Evolutionary conservation across 108 stramenopile genomes (phyloP).

Genomic region (Stephanodiscus minutulus): DNA sequence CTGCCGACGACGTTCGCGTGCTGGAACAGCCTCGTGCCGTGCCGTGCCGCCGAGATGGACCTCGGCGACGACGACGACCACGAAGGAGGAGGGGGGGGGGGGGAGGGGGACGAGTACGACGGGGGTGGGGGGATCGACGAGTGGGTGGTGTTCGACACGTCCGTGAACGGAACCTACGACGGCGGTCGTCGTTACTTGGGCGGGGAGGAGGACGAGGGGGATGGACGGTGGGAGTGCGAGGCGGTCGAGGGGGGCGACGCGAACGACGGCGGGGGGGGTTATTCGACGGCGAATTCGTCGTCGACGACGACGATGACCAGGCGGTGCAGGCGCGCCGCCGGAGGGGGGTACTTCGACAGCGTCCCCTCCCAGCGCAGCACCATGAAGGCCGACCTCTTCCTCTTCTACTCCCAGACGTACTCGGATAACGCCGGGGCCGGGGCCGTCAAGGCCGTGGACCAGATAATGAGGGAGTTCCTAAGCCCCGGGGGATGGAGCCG

Average conservation of each 20-base stretch:
- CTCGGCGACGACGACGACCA: constrained; percentile 25
- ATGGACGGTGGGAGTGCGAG: constrained; percentile 39
- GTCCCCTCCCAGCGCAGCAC: constrained; percentile 26
- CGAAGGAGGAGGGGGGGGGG: not conserved
- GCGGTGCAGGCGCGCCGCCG: constrained; percentile 21
- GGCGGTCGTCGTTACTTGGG: constrained; percentile 16
- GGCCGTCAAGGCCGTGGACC: constrained; percentile 29
- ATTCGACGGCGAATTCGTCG: too few species aligned
- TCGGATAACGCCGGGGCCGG: constrained; percentile 27
- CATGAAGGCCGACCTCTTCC: constrained; percentile 30
- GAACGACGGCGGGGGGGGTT: not conserved
- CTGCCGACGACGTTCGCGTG: constrained; percentile 53
- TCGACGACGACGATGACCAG: constrained; percentile 1
- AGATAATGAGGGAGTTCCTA: constrained; percentile 37
- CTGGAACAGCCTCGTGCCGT: constrained; percentile 57
- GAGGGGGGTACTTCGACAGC: constrained; percentile 29
- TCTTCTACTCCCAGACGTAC: constrained; percentile 40
- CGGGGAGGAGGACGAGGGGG: constrained; percentile 11
- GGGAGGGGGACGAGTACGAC: constrained; percentile 1
- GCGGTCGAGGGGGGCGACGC: not conserved
- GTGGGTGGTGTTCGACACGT: constrained; percentile 45
- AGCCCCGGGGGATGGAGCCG: constrained; percentile 44
- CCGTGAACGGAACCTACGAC: constrained; percentile 27
- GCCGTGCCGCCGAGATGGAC: constrained; percentile 51
- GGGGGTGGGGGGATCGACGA: constrained; percentile 7